A percentile compares a stretch with the other conserved stretches of the same genome.
Evolutionary conservation across 1,284 basidiomycete genomes (phyloP).

Genomic region (Inonotus obliquus): DNA sequence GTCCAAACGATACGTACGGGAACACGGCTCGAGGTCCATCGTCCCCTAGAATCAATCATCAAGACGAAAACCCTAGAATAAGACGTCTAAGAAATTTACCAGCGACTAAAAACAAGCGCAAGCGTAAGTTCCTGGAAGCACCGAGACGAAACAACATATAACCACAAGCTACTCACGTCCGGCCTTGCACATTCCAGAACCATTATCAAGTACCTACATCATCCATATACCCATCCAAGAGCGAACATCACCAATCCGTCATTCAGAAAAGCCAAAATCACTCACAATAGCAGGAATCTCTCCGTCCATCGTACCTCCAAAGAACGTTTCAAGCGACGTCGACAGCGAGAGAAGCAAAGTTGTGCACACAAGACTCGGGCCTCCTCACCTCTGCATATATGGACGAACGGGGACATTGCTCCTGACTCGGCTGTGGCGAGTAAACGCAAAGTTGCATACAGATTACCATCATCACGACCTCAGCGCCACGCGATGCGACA

Average conservation of each 20-base stretch:
- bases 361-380: not conserved
- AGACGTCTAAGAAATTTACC: slow-evolving; percentile 23
- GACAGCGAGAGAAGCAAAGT: not conserved
- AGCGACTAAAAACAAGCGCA: slow-evolving; percentile 27
- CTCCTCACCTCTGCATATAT: not conserved
- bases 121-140: slow-evolving; percentile 9
- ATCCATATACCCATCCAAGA: not conserved
- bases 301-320: not conserved
- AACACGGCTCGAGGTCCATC: slow-evolving; percentile 76
- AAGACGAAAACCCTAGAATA: not conserved
- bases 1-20: slow-evolving; percentile 39
- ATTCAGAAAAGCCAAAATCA: not conserved
- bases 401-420: not conserved
- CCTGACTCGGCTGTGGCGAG: not conserved
- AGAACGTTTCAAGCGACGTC: not conserved
- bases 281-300: not conserved
- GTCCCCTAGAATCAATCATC: slow-evolving; percentile 44
- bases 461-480: not conserved
- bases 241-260: not conserved
- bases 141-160: slow-evolving; percentile 14
- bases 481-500: no score
- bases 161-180: slow-evolving; percentile 42
- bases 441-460: not conserved
- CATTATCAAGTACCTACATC: slow-evolving; percentile 54
- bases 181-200: slow-evolving; percentile 72